phyloP scores from a whole-genome alignment of 2,329 filamentous ascomycete genomes.

The Knoxdaviesia capensis region DNA sequence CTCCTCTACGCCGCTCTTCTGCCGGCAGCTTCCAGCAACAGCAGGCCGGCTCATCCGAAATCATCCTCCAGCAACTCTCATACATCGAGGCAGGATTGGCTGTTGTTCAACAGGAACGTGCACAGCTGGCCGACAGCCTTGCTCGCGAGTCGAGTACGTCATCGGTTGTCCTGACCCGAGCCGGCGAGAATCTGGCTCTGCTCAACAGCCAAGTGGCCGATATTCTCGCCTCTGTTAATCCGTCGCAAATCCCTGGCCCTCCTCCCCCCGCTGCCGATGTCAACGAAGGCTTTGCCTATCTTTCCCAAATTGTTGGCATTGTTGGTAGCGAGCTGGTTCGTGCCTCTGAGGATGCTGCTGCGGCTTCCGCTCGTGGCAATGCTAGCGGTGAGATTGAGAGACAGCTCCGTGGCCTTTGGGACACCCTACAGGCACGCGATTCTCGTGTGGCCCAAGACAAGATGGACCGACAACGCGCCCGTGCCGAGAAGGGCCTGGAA shows the following conservation, averaged over 20 bases:
- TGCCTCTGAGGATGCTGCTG: conserved; percentile 12
- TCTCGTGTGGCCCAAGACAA: conserved; percentile 33
- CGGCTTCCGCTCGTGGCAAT: conserved; percentile 11
- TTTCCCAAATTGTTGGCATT: conserved; percentile 37
- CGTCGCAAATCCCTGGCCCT: conserved; percentile 15
- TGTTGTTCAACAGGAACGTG: too few relatives aligned
- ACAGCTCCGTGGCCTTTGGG: conserved; percentile 33
- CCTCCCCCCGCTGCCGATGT: conserved; percentile 36
- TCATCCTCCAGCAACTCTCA: too few relatives aligned
- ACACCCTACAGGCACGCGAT: conserved; percentile 29
- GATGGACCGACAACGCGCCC: conserved; percentile 28
- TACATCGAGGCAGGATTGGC: too few relatives aligned
- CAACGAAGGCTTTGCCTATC: conserved; percentile 47
- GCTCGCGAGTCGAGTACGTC: too few relatives aligned
- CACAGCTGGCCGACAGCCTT: too few relatives aligned
- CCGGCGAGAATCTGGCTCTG: conserved; percentile 19
- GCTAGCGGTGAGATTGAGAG: conserved; percentile 35
- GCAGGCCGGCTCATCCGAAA: too few relatives aligned
- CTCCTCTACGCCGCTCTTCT: conserved; percentile 5
- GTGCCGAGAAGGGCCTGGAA: conserved; percentile 35
- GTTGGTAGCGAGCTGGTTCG: conserved; percentile 23
- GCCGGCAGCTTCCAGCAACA: too few relatives aligned
- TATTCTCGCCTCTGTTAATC: conserved; percentile 27
- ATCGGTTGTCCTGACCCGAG: too few relatives aligned
- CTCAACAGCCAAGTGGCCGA: conserved; percentile 46